phyloP scores from a whole-genome alignment of 106 monocot species.

The Platanthera zijinensis region DNA sequence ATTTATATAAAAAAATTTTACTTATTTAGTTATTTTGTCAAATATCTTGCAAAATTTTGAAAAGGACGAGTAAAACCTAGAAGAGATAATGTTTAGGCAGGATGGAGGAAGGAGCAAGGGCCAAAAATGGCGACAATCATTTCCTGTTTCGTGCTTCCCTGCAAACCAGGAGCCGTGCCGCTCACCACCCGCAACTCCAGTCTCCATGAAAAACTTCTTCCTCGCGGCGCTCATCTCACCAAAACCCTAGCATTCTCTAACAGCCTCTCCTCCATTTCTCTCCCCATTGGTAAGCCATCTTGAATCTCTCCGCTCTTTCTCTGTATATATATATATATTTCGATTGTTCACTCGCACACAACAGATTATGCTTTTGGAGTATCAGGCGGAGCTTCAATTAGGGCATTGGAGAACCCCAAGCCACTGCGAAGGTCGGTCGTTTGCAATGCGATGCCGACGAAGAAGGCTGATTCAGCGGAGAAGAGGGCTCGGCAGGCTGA shows the following conservation, averaged over 20 bases:
- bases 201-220: not conserved
- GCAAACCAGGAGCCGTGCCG: slow-evolving; percentile 8
- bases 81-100: not conserved
- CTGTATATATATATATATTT: not conserved
- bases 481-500: slow-evolving; percentile 78
- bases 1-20: too few relatives aligned
- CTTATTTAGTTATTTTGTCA: too few relatives aligned
- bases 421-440: slow-evolving; percentile 35
- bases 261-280: slow-evolving; percentile 8
- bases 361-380: not conserved
- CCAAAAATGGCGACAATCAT: not conserved
- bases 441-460: slow-evolving; percentile 44
- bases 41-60: not conserved
- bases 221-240: not conserved
- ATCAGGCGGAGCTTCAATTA: slow-evolving; percentile 16
- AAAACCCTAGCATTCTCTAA: slow-evolving; percentile 30
- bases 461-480: slow-evolving; percentile 68
- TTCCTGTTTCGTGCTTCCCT: slow-evolving; percentile 16
- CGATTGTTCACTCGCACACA: not conserved
- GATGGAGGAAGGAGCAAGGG: not conserved
- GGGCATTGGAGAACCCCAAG: slow-evolving; percentile 24
- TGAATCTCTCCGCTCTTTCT: not conserved
- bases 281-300: slow-evolving; percentile 15
- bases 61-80: not conserved
- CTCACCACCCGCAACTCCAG: not conserved